Base-by-base conservation (phyloP, 2,329 filamentous ascomycete species). In the Apiospora kogelbergensis region DNA sequence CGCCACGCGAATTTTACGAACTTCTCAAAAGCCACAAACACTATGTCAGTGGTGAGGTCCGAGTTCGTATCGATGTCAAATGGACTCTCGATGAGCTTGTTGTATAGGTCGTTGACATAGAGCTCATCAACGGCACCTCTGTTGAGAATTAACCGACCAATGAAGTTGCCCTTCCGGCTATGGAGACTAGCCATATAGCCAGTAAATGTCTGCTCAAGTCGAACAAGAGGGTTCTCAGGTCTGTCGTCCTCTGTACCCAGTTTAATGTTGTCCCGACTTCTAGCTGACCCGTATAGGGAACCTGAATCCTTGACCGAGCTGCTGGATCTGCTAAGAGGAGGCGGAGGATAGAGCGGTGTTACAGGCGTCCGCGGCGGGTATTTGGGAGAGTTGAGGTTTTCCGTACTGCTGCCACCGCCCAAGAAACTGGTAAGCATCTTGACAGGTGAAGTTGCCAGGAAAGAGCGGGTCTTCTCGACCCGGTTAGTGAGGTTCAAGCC, bases 11-110 rank as follows among this genome's bases (percentile, higher is more conserved):
- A 91, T 69, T 90, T 90, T 70, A 98, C 83, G 74, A 98, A 98
- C 71, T 97, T 98, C 78, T 98, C 95, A 78, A 98, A 98, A 0
- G 95, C 92, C 33, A 93, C 92, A 76, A 98, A 97, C 6, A 98
- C 86, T 24, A 95, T 90, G 76, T 98, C 94, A 10, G 95, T 89
- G 3, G 90, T 88, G 10, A 93, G 86, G 70, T 97, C 94, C 0
- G 90, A 87, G 1, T 93, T 89, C 11, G 90, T 84, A 67, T 97
- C 92, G 72, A 93, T 86, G 75, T 93, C 94, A 67, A 89, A 91
- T 0, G 94, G 93, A 72, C 92, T 92, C 78, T 97, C 94, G 22
- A 97, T 89, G 17, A 98, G 86, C 42, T 90, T 88, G 77, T 97
- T 97, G 81, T 97, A 98, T 1, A 98, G 84, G 74, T 97, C 94